Base-by-base conservation (phyloP, 768 basidiomycete genomes). In the Xanthoconium stramineum region DNA sequence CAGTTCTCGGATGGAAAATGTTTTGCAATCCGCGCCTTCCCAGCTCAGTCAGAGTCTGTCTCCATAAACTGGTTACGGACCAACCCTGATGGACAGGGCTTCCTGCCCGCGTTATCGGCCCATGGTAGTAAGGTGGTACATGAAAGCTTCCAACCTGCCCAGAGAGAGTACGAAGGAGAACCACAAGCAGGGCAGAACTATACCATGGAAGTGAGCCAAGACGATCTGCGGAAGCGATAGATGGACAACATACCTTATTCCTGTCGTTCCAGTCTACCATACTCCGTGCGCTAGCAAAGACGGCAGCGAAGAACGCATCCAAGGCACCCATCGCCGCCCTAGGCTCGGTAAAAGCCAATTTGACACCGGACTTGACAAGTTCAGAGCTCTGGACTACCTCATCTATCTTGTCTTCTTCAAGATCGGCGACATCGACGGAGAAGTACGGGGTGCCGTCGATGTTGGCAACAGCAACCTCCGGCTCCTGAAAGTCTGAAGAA, bases 111-210 rank as follows among this genome's bases (percentile, higher is more conserved):
- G 52, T 85, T 85, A 58, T 87, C 79, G 7, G 81, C 77, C 88
- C 91, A 91, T 7, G 91, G 89, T 19, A 92, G 70, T 29, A 91
- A 69, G 0, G 89, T 80, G 7, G 80, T 75, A 70, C 96, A 99
- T 5, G 82, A 80, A 2, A 94, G 74, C 72, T 99, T 99, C 95
- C 94, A 99, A 0, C 96, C 96, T 5, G 84, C 94, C 96, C 96
- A 98, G 62, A 91, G 77, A 0, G 92, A 89, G 64, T 91, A 90
- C 0, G 85, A 82, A 3, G 80, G 80, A 0, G 86, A 82, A 5
- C 94, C 94, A 69, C 96, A 98, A 0, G 83, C 86, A 0, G 95
- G 81, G 67, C 96, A 98, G 69, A 91, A 95, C 92, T 94, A 58
- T 6, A n/a, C 15, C 47, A 19, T 39, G 24, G 24, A 19, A 47